phyloP scores from a whole-genome alignment of 345 rosid species.

The Linum usitatissimum region DNA sequence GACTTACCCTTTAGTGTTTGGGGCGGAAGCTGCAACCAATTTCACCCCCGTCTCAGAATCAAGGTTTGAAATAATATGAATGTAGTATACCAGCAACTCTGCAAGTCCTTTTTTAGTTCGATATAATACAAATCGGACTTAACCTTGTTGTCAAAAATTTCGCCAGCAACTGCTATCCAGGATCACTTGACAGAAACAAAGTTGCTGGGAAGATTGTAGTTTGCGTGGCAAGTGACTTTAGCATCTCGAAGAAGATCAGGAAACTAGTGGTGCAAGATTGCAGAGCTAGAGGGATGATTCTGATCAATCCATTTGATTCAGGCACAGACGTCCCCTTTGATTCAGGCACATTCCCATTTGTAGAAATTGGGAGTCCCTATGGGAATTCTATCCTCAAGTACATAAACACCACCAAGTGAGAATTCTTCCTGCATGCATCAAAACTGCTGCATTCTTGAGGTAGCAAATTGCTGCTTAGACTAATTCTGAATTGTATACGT shows the following conservation, averaged over 20 bases:
- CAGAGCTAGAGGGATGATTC: constrained; percentile 48
- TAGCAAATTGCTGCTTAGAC: not conserved
- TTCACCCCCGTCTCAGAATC: constrained; percentile 45
- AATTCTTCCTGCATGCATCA: not conserved
- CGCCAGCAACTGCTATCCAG: constrained; percentile 53
- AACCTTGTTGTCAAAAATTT: not conserved
- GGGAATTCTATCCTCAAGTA: constrained; percentile 46
- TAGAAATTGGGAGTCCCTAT: constrained; percentile 34
- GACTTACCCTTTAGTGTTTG: constrained; percentile 50
- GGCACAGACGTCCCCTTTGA: constrained; percentile 36
- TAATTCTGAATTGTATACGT: not conserved
- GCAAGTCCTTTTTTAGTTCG: not conserved
- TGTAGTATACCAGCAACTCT: too few species aligned
- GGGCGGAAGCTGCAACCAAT: constrained; percentile 40
- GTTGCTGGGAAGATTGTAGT: constrained; percentile 51
- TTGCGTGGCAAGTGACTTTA: constrained; percentile 31
- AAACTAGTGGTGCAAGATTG: constrained; percentile 59
- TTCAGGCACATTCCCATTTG: constrained; percentile 48
- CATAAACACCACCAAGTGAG: constrained; percentile 51
- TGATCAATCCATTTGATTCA: constrained; percentile 27
- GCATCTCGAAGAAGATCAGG: constrained; percentile 27
- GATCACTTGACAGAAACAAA: constrained; percentile 51
- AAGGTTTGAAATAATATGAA: constrained; percentile 24
- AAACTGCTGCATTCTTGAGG: not conserved
- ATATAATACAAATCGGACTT: not conserved